Evolutionary conservation across 805 yeast species (phyloP), one percentile per base, ranked within the genome.

Genomic region (Yarrowia sp.): DNA sequence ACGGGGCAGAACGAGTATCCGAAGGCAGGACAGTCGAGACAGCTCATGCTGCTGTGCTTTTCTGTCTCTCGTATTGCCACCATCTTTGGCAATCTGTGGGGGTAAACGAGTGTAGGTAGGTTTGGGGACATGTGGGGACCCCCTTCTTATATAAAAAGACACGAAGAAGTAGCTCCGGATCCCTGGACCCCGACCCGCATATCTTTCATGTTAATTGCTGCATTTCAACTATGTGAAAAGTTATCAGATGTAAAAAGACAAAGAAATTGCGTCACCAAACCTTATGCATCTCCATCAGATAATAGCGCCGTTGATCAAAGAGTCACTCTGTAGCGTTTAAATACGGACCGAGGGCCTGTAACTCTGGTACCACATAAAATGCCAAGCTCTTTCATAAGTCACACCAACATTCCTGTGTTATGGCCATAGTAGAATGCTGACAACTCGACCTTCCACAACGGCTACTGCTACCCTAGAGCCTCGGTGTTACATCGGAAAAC

Each of bases 221-320:
- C n/a, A n/a, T n/a, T n/a, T n/a, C n/a, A n/a, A n/a, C n/a, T n/a
- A n/a, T n/a, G n/a, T 47, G 38, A 47, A 47, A 47, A 47, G 19
- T 47, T 47, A 47, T 47, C 55, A 47, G 55, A 47, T 47, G 55
- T n/a, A 47, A 21, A 2, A 4, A 25, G 38, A 47, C 55, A 47
- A 47, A 47, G 55, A 32, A 46, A 46, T 46, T 46, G 53, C 53
- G 53, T 46, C 36, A 31, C 38, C 18, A 14, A 47, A 47, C 55
- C 38, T 47, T 47, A 47, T 47, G 55, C 55, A 47, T 7, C 27
- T 21, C 55, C 55, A 47, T 47, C 55, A 14, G 55, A 47, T 47
- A 47, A 47, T 31, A 21, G 19, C 12, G 29, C 38, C 38, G 27
- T 14, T 12, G 38, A 32, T 32, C 55, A 47, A 47, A 47, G 55